Evolutionary conservation across 2,329 filamentous ascomycete genomes (phyloP).

Genomic region (Talaromyces albobiverticillius): DNA sequence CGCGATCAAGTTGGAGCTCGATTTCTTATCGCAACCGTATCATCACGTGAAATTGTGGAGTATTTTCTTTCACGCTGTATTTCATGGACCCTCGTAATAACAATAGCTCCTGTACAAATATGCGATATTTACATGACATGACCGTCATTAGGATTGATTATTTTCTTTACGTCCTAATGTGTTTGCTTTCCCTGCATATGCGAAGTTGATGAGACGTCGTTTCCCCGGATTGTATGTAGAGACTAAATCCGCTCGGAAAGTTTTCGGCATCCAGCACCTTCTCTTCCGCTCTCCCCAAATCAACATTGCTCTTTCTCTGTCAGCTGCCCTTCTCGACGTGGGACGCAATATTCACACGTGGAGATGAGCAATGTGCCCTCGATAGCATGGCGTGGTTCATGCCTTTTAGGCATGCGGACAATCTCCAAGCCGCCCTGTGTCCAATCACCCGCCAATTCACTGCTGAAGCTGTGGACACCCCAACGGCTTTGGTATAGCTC

Average conservation of each 20-base stretch:
- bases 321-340: slow-evolving; percentile 3
- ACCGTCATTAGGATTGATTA: no score
- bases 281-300: slow-evolving; percentile 2
- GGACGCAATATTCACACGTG: slow-evolving; percentile 6
- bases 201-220: neutral
- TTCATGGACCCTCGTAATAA: neutral
- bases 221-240: neutral
- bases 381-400: slow-evolving; percentile 41
- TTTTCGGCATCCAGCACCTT: neutral
- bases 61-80: neutral
- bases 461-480: slow-evolving; percentile 4
- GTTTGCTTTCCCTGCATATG: no score
- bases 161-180: no score
- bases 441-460: slow-evolving; percentile 8
- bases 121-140: no score
- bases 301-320: neutral
- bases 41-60: slow-evolving; percentile 1
- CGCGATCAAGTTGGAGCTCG: neutral
- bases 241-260: neutral
- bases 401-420: slow-evolving; percentile 30
- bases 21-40: slow-evolving; percentile 10
- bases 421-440: slow-evolving; percentile 19
- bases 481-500: slow-evolving; percentile 10
- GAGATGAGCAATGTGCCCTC: slow-evolving; percentile 44
- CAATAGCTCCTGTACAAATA: no score